Percentiles rank a stretch among this genome's conserved stretches.
Evolutionary conservation across 495 filamentous ascomycete species (phyloP).

Genomic region (Hypoxylon trugodes): DNA sequence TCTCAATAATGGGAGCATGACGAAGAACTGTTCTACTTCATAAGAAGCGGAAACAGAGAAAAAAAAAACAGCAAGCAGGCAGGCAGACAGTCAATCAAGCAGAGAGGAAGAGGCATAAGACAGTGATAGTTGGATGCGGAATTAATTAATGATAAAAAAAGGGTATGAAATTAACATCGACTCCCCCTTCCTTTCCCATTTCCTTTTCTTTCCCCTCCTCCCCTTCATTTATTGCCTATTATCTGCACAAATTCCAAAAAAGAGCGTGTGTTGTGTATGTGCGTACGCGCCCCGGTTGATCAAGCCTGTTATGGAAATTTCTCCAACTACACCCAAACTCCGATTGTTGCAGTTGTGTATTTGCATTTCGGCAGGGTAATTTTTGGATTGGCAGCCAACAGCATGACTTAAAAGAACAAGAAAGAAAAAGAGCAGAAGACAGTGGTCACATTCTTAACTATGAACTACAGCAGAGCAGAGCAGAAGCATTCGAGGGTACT

Average conservation of each 20-base stretch:
- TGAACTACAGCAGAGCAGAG: slow-evolving; percentile 34
- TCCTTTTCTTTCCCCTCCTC: not conserved
- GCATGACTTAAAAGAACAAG: slow-evolving; percentile 22
- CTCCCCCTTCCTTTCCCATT: slow-evolving; percentile 10
- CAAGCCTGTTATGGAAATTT: slow-evolving; percentile 33
- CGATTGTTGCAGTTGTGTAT: slow-evolving; percentile 39
- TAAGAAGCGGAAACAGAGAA: slow-evolving; percentile 29
- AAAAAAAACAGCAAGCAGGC: not conserved
- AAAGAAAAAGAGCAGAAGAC: no score
- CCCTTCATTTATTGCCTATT: slow-evolving; percentile 33
- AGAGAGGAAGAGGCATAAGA: slow-evolving; percentile 23
- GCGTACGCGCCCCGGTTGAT: slow-evolving; percentile 39
- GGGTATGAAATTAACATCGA: slow-evolving; percentile 49
- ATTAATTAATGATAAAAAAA: slow-evolving; percentile 33
- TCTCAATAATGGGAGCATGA: slow-evolving; percentile 41
- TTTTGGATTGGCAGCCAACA: slow-evolving; percentile 35
- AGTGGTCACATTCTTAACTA: slow-evolving; percentile 34
- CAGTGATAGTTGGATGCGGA: slow-evolving; percentile 11
- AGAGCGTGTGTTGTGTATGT: slow-evolving; percentile 41
- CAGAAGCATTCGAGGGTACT: slow-evolving; percentile 33
- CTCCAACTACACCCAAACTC: slow-evolving; percentile 35
- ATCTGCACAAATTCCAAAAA: slow-evolving; percentile 35
- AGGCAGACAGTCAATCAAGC: slow-evolving; percentile 1
- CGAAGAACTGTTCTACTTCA: slow-evolving; percentile 34
- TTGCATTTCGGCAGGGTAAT: slow-evolving; percentile 32